Base-by-base conservation (phyloP, 2,329 filamentous ascomycete genomes). In the Teratosphaeria zuluensis region DNA sequence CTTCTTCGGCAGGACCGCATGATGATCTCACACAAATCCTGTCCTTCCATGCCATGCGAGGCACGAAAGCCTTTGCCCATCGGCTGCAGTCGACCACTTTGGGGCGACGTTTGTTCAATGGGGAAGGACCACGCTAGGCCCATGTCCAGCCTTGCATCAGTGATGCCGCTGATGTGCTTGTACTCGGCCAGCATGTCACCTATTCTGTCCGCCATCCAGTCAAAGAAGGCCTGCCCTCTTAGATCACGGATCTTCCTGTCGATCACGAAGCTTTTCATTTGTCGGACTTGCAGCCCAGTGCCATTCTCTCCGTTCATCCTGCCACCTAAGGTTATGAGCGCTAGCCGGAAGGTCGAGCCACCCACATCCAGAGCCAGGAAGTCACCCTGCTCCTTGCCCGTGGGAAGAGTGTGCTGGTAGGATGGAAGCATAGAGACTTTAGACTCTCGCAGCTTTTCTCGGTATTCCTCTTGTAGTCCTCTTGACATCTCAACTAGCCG, bases 11-110 rank as follows among this genome's bases (percentile, higher is more conserved):
- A 87, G 16, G 84, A 81, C 33, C 76, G 71, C 73, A 82, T 82
- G 63, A 87, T 81, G 58, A 86, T 70, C 55, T 80, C 77, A 55
- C 80, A 80, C 38, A 87, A 72, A 68, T 87, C 84, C 63, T 81
- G 76, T 32, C 83, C 83, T 46, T 83, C 74, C 2, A 83, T 78
- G 30, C 80, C 82, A 61, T 83, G 77, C 16, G 81, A 83, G 53
- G 82, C 84, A 56, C 76, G 74, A 67, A 86, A 86, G 0, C 84
- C 84, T 69, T 87, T 87, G 61, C 84, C 84, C 84, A 87, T 87
- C 16, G 77, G 77, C 56, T 84, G 75, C 21, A 86, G 72, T 52
- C 77, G 78, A 6, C 82, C 84, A 53, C 76, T 81, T 56, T 79
- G 76, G 58, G 78, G 77, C 12, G 82, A 85, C 4, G 83, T 86